Conservation (phyloP, 2,329 filamentous ascomycete genomes). For the Drechslera avenae region DNA sequence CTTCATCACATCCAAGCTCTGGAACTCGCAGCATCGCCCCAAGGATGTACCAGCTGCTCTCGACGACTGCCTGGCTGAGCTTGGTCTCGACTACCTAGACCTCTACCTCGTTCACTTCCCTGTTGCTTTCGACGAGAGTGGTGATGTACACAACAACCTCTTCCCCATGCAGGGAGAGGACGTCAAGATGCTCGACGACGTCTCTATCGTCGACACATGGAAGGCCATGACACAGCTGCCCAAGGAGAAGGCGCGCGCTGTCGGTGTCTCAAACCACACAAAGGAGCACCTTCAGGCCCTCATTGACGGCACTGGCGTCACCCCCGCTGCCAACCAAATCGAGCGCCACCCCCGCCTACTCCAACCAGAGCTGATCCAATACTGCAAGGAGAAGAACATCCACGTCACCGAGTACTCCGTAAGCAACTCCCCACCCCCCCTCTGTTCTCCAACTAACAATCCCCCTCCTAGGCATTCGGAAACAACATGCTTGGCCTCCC, state of each 20-base stretch:
- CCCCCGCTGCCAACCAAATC: constrained; percentile 39
- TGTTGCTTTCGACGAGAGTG: constrained; percentile 58
- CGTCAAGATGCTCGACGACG: constrained; percentile 57
- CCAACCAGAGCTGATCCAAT: constrained; percentile 37
- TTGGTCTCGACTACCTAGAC: constrained; percentile 85
- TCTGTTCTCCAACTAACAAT: constrained; percentile 64
- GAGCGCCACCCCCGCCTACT: constrained; percentile 39
- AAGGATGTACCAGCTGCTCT: constrained; percentile 71
- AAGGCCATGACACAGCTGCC: constrained; percentile 48
- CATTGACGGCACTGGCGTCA: constrained; percentile 52
- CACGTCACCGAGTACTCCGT: constrained; percentile 41
- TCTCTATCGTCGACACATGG: constrained; percentile 55
- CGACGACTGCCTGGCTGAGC: constrained; percentile 74
- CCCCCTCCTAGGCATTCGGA: constrained; percentile 64
- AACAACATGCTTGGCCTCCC: constrained; percentile 61
- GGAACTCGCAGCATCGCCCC: constrained; percentile 83
- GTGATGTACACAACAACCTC: constrained; percentile 39
- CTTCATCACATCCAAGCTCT: constrained; percentile 74
- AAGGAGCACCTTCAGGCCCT: constrained; percentile 56
- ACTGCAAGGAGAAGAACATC: constrained; percentile 39
- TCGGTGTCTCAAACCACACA: constrained; percentile 40
- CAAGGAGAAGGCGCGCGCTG: constrained; percentile 42
- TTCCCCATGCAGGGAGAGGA: constrained; percentile 30
- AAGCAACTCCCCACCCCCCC: constrained; percentile 39
- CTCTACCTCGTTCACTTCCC: constrained; percentile 80